A percentile compares a stretch with the other conserved stretches of the same genome.
These are phyloP conservation scores for Zarea fungicola DNA, from an alignment of 2,329 filamentous ascomycete genomes.

Conservation along the genomic window DNA sequence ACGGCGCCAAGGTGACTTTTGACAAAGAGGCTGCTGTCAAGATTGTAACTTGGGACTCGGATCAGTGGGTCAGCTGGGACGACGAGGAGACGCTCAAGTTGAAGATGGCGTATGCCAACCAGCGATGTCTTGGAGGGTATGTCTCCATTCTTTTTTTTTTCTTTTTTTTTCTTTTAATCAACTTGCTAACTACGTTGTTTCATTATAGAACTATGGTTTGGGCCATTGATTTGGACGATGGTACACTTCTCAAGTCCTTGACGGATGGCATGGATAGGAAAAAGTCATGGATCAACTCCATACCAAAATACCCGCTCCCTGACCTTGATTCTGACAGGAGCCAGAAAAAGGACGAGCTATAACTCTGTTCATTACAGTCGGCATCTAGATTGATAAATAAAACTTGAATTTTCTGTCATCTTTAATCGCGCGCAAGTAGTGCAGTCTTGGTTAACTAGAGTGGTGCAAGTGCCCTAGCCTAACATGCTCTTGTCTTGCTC, in stretches of 20 bases:
- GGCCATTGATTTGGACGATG: slow-evolving; percentile 26
- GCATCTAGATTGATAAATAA: too few species aligned
- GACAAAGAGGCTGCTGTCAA: slow-evolving; percentile 27
- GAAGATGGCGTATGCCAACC: slow-evolving; percentile 27
- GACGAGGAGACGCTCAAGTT: slow-evolving; percentile 28
- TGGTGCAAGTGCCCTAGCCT: too few species aligned
- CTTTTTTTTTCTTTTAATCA: too few species aligned
- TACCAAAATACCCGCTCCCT: not conserved
- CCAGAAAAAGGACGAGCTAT: not conserved
- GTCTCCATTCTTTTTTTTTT: too few species aligned
- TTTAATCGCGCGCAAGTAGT: too few species aligned
- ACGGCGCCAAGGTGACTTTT: slow-evolving; percentile 16
- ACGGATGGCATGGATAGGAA: not conserved
- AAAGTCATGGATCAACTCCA: not conserved
- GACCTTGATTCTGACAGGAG: not conserved
- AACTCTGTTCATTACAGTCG: not conserved
- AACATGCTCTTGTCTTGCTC: too few species aligned
- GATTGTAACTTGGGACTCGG: slow-evolving; percentile 24
- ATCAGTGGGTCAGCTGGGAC: slow-evolving; percentile 36
- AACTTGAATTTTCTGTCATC: too few species aligned
- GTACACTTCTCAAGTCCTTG: slow-evolving; percentile 3
- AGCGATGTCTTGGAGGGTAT: slow-evolving; percentile 21
- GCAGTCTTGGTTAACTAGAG: too few species aligned
- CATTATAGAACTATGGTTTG: slow-evolving; percentile 23
- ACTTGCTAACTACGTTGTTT: too few species aligned